Conservation (phyloP, 768 basidiomycete genomes). For the Boletellus sp. region DNA sequence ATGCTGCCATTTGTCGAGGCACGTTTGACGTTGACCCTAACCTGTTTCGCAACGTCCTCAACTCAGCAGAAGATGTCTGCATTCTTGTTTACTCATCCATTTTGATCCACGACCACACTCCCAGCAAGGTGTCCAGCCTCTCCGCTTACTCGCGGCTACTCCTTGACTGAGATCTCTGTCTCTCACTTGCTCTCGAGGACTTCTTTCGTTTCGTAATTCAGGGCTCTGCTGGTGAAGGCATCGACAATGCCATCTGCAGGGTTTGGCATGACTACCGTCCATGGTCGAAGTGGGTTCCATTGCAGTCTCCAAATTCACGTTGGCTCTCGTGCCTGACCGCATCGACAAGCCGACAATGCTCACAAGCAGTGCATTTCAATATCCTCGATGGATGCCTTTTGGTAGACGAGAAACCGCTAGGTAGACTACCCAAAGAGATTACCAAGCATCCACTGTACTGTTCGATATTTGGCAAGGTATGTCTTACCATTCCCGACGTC, state of each 20-base stretch:
- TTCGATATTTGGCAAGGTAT: constrained; percentile 19
- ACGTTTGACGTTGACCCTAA: constrained; percentile 24
- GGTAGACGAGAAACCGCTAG: constrained; percentile 22
- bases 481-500: background rate
- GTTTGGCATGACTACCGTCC: constrained; percentile 27
- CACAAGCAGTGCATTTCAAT: constrained; percentile 15
- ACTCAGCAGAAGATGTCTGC: constrained; percentile 18
- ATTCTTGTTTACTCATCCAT: constrained; percentile 23
- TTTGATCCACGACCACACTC: constrained; percentile 25
- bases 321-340: constrained; percentile 21
- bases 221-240: background rate
- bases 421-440: constrained; percentile 12
- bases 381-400: constrained; percentile 20
- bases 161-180: constrained; percentile 29
- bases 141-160: constrained; percentile 10
- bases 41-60: constrained; percentile 10
- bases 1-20: constrained; percentile 37
- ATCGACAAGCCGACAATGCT: background rate
- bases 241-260: constrained; percentile 14
- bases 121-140: constrained; percentile 3
- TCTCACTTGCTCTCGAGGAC: constrained; percentile 22
- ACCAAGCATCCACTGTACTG: constrained; percentile 10
- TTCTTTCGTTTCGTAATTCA: constrained; percentile 2
- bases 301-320: background rate
- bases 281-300: constrained; percentile 12